Evolutionary conservation across 1,284 basidiomycete species (phyloP), one percentile per base, ranked within the genome.

Genomic region (Ceratobasidium sp.): DNA sequence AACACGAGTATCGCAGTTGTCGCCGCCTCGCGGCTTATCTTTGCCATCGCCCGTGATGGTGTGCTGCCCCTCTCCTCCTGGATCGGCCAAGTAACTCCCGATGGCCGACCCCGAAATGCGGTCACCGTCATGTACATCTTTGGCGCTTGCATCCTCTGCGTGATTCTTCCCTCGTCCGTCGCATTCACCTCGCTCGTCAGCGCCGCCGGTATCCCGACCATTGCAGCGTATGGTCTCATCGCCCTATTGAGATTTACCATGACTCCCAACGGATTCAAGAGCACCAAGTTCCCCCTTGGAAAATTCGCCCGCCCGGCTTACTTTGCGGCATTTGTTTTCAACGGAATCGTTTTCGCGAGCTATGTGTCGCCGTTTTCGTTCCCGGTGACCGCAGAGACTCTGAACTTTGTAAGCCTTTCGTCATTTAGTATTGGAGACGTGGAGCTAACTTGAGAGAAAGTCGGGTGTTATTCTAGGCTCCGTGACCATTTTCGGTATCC

Each of bases 121-220:
- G 87, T 93, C 7, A 92, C 90, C 0, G 86, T 93, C 73, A 92
- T 94, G 76, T 90, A 85, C 76, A 76, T 90, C 70, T 93, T 93
- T 73, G 89, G 85, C 0, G 88, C 89, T 0, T 64, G 79, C 31
- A 74, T 94, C 13, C 81, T 94, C 25, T 93, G 91, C 81, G 90
- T 90, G 2, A 94, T 94, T 74, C 80, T 94, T 31, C 91, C 92
- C 0, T 92, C 90, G 73, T 86, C 89, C 73, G 93, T 93, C 42
- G 93, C 93, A 0, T 95, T 94, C 80, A 92, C 88, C 1, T 93
- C 91, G 17, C 82, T 94, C 69, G 85, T 93, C 47, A 93, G 91
- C 8, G 93, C 92, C 7, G 90, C 90, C 20, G 91, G 82, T 8
- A 83, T 92, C 7, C 91, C 91, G 0, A 93, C 90, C 0, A 91